These are phyloP conservation scores for Penicillium dipodomyicola DNA, from an alignment of 495 filamentous ascomycete species.

Conservation along the genomic window DNA sequence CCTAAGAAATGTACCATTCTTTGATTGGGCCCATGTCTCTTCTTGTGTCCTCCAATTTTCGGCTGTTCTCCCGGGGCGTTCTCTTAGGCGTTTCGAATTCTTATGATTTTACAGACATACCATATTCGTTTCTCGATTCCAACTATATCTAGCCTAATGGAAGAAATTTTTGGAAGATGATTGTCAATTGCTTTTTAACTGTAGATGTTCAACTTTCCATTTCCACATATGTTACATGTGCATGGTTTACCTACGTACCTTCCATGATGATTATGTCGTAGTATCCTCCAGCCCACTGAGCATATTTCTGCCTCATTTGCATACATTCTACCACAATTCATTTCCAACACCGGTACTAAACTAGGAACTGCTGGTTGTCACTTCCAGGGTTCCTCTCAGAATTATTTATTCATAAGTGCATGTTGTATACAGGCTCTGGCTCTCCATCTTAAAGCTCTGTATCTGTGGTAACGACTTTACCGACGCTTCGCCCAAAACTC, in stretches of 20 bases:
- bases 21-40: slow-evolving; percentile 30
- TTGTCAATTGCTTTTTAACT: background rate
- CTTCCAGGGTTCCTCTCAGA: no score
- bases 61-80: slow-evolving; percentile 21
- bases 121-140: background rate
- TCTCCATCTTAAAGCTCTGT: background rate
- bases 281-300: no score
- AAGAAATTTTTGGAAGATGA: background rate
- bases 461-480: slow-evolving; percentile 1
- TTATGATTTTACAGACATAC: slow-evolving; percentile 19
- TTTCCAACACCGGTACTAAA: no score
- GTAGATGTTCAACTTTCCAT: background rate
- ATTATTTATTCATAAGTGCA: no score
- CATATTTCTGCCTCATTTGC: no score
- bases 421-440: no score
- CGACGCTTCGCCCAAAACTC: background rate
- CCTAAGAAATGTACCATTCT: slow-evolving; percentile 64
- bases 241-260: no score
- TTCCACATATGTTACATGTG: no score
- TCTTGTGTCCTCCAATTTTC: slow-evolving; percentile 3
- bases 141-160: background rate
- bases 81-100: slow-evolving; percentile 19
- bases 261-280: no score
- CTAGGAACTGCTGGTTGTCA: no score
- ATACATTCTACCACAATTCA: no score